phyloP scores from a whole-genome alignment of 164 flowering plant genomes.

The Magnolia changhungtana region DNA sequence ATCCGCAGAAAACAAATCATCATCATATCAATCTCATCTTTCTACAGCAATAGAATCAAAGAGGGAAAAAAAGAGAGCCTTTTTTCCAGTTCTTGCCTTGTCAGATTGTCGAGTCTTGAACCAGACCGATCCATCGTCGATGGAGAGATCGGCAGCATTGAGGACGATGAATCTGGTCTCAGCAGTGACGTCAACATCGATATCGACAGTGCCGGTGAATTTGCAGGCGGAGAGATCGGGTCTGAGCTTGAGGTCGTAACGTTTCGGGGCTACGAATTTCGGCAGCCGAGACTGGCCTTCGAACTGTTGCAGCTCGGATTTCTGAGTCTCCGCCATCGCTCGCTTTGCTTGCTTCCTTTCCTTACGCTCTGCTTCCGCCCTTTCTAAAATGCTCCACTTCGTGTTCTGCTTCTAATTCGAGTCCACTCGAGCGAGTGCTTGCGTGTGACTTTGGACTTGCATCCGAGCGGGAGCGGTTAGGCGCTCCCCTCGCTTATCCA shows the following conservation, averaged over 20 bases:
- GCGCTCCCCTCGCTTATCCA: too few species aligned
- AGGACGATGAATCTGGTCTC: constrained; percentile 57
- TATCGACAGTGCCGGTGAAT: constrained; percentile 50
- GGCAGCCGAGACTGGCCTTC: constrained; percentile 55
- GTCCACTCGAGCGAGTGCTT: too few species aligned
- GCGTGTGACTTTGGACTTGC: too few species aligned
- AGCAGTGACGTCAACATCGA: constrained; percentile 33
- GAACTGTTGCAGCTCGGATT: constrained; percentile 37
- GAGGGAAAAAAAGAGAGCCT: neutral
- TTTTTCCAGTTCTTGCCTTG: neutral
- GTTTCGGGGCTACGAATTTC: constrained; percentile 51
- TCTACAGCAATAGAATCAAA: neutral
- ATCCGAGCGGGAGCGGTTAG: too few species aligned
- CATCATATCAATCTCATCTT: neutral
- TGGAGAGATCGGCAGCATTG: constrained; percentile 53
- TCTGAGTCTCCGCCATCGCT: neutral
- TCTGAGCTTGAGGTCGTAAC: constrained; percentile 55
- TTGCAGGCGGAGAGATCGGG: constrained; percentile 58
- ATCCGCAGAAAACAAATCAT: neutral
- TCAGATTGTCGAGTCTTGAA: constrained; percentile 18
- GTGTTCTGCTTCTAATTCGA: too few species aligned
- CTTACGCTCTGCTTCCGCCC: neutral
- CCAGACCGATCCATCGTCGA: constrained; percentile 22
- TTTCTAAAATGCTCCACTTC: too few species aligned
- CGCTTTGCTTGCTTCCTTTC: neutral